Evolutionary conservation across 768 basidiomycete genomes (phyloP), one percentile per base, ranked within the genome.

Genomic region (Mycena venus): DNA sequence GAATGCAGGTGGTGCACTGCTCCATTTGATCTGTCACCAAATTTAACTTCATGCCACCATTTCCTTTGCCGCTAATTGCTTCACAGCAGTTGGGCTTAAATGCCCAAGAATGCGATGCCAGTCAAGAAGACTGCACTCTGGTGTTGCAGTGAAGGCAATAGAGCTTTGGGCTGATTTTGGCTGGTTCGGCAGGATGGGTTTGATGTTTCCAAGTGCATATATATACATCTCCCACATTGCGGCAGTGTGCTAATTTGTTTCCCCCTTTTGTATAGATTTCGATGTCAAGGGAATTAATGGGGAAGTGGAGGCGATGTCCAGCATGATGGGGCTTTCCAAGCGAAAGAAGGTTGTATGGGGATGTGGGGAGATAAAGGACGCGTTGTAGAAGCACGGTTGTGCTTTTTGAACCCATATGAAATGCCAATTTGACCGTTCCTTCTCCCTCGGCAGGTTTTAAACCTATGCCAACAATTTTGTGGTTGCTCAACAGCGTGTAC

Each of bases 321-420:
- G 65, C 53, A 3, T 38, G 65, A 19, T 67, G 65, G 65, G 56
- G 53, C 23, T 56, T 67, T 15, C 65, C 65, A 25, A 67, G 65
- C 1, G 56, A 67, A 23, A 67, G 3, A 15, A 67, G 34, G 34
- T 67, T 67, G 27, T 67, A 25, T n/a, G 65, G 65, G 51, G 65
- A 67, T 55, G 51, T 23, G 23, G 65, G 65, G 65, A 67, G 51
- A 31, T 67, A 67, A 21, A 67, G 65, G 9, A 56, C 65, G 34
- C 65, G 63, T 5, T 34, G 31, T 4, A 58, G 32, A 2, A 11
- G 9, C 21, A 58, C 56, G 6, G 17, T 34, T 17, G 31, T 58
- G 31, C 1, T 3, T n/a, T 21, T 15, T 32, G 56, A 3, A 8
- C 32, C 56, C 3, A 58, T n/a, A 3, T 10, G 9, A 27, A 58